phyloP scores from a whole-genome alignment of 1,284 basidiomycete genomes.

The Puccinia horiana region DNA sequence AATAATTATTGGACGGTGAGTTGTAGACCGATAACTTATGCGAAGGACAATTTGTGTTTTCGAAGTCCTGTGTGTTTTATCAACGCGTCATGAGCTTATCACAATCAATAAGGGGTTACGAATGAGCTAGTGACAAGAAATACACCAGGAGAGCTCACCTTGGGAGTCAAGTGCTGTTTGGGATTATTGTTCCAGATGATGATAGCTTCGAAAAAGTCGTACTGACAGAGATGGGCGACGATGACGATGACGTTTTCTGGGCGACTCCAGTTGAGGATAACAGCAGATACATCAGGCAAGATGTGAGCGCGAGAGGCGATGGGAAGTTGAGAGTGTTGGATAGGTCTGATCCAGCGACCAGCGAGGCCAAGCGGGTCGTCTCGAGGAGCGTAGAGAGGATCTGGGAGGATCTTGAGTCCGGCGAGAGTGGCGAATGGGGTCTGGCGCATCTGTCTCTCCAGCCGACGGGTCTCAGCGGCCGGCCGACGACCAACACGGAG shows the following conservation, averaged over 20 bases:
- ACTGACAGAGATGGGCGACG: conserved; percentile 38
- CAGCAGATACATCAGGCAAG: conserved; percentile 19
- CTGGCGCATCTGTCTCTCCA: not conserved
- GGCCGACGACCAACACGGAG: conserved; percentile 12
- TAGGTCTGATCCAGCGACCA: conserved; percentile 17
- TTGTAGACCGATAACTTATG: conserved; percentile 53
- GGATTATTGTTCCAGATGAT: conserved; percentile 47
- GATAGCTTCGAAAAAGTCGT: conserved; percentile 42
- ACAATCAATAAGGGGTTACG: not conserved
- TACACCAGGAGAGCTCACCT: conserved; percentile 4
- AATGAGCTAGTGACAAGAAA: too few relatives aligned
- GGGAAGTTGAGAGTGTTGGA: not conserved
- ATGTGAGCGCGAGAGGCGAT: not conserved
- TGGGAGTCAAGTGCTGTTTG: not conserved
- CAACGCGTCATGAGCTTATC: not conserved
- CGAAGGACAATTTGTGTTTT: conserved; percentile 51
- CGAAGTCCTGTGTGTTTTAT: conserved; percentile 50
- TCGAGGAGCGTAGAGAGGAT: not conserved
- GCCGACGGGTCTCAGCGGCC: not conserved
- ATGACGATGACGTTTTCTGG: conserved; percentile 28
- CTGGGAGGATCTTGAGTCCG: not conserved
- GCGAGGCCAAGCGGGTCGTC: conserved; percentile 18
- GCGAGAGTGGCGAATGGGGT: conserved; percentile 4
- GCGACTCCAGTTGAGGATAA: conserved; percentile 42
- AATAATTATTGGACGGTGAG: conserved; percentile 55